These are phyloP conservation scores for Antitrichia curtipendula DNA, from an alignment of 225 moss, liverwort and hornwort species.

Conservation along the genomic window DNA sequence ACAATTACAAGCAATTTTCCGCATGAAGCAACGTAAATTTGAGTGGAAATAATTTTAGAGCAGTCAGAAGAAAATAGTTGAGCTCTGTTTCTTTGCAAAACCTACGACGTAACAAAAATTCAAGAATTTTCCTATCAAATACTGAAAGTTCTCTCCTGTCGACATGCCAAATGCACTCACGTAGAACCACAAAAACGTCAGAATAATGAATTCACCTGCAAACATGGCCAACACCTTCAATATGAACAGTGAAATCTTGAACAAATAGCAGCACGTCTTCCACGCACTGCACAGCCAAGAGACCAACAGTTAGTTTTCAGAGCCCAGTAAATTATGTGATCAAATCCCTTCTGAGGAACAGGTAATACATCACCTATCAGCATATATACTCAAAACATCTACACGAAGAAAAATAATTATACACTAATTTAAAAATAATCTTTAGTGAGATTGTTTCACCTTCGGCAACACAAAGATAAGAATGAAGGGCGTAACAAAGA, in stretches of 20 bases:
- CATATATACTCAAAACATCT: neutral
- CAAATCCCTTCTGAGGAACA: neutral
- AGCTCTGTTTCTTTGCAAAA: neutral
- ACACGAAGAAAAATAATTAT: neutral
- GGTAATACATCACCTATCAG: neutral
- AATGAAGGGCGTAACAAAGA: slow-evolving; percentile 90
- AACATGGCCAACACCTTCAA: slow-evolving; percentile 96
- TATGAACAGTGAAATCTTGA: slow-evolving; percentile 72
- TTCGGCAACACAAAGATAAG: slow-evolving; percentile 87
- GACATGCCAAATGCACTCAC: neutral
- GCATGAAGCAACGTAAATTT: neutral
- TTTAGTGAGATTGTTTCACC: slow-evolving; percentile 18
- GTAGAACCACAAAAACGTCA: neutral
- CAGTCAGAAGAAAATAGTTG: neutral
- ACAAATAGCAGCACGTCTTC: slow-evolving; percentile 91
- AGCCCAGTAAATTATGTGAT: neutral
- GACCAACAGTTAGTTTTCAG: neutral
- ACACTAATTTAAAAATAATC: neutral
- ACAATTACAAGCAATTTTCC: neutral
- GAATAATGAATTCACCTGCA: slow-evolving; percentile 59
- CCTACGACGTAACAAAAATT: neutral
- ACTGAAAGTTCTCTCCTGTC: neutral
- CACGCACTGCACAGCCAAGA: slow-evolving; percentile 65
- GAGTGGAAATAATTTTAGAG: neutral
- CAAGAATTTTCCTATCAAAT: neutral